Evolutionary conservation across 768 basidiomycete species (phyloP), one percentile per base, ranked within the genome.

Genomic region (Termitomyces sp.): DNA sequence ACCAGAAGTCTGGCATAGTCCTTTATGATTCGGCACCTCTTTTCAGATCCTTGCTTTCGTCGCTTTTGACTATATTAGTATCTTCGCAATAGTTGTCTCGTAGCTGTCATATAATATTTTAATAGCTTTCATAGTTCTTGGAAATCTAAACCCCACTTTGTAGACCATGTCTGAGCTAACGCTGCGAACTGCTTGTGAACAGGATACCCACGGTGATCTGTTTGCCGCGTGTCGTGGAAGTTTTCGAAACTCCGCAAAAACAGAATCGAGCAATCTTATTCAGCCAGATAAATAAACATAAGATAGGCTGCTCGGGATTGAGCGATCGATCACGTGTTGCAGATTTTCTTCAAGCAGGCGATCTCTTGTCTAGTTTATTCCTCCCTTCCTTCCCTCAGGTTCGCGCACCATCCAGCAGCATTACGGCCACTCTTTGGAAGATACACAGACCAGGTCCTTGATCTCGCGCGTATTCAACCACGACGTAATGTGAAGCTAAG

Each of bases 1-100:
- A 9, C 68, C 69, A 24, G 67, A 70, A 58, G 55, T 62, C 14
- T 70, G 66, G 65, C 59, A 15, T 47, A 41, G 26, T n/a, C 10
- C n/a, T 26, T 28, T 50, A 26, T 10, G 11, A 41, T 51, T 51
- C n/a, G 15, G 9, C 35, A 46, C 34, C 2, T 22, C 8, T 49
- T n/a, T 17, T 14, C 21, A 28, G 24, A 24, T 28, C 3, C 26
- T 45, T 28, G 42, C 53, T 50, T 49, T 38, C n/a, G 17, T 56
- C 45, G 28, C 5, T 17, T 42, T 40, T 15, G 11, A 40, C 5
- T 26, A 17, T 17, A 24, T 24, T 7, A 32, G 2, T 17, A 19
- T 49, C 15, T 38, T 15, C 37, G 5, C 15, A 32, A 11, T 43
- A 35, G 12, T 44, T 35, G 15, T n/a, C 9, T 43, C 37, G n/a